These are phyloP conservation scores for Isabelozyma heimii DNA, from an alignment of 805 yeast genomes.

Conservation along the genomic window DNA sequence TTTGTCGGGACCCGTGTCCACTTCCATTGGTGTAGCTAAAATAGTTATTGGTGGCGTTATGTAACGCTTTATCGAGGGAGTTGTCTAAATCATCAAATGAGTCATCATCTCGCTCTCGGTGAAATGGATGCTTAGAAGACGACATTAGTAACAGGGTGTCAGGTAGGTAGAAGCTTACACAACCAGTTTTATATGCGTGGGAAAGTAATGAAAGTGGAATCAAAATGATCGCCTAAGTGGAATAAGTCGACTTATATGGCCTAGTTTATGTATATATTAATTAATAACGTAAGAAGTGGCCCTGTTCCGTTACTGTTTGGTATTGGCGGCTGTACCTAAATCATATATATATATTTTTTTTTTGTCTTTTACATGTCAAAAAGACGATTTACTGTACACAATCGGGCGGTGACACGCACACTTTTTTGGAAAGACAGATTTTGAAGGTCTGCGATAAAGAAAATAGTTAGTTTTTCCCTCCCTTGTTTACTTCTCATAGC, in stretches of 20 bases:
- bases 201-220: background rate
- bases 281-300: too few relatives aligned
- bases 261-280: background rate
- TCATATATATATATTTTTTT: too few relatives aligned
- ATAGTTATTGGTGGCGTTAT: slow-evolving; percentile 43
- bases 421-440: too few relatives aligned
- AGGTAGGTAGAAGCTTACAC: background rate
- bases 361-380: background rate
- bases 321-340: too few relatives aligned
- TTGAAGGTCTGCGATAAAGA: background rate
- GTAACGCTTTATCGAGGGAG: slow-evolving; percentile 65
- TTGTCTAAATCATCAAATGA: slow-evolving; percentile 64
- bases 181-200: background rate
- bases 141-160: background rate
- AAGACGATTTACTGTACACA: background rate
- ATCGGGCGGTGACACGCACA: background rate
- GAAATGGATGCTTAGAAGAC: background rate
- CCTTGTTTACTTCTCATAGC: background rate
- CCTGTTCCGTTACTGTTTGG: background rate
- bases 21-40: slow-evolving; percentile 18
- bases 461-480: background rate
- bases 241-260: background rate
- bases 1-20: slow-evolving; percentile 14
- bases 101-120: slow-evolving; percentile 8
- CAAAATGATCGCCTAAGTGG: background rate